Percentiles rank a stretch among this genome's conserved stretches.
phyloP scores from a whole-genome alignment of 768 basidiomycete genomes.

The Mycena capillaripes region DNA sequence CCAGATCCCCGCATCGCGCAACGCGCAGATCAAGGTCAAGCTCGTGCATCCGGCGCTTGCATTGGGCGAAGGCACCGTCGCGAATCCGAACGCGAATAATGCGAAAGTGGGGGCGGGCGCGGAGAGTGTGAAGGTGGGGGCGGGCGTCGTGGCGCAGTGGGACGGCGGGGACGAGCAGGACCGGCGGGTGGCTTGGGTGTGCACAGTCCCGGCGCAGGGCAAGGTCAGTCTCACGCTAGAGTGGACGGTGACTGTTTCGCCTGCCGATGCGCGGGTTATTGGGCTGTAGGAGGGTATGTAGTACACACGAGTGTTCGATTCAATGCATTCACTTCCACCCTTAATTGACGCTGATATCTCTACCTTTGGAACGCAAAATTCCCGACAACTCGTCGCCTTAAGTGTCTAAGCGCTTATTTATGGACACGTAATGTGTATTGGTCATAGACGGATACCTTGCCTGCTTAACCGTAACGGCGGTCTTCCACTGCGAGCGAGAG shows the following conservation, averaged over 20 bases:
- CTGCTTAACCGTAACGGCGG: neutral
- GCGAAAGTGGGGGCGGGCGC: neutral
- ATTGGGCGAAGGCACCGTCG: neutral
- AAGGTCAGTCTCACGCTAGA: conserved; percentile 31
- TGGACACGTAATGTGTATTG: neutral
- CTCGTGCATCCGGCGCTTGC: conserved; percentile 33
- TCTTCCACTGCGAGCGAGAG: neutral
- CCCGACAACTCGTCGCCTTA: too few species aligned
- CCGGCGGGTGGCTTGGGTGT: conserved; percentile 44
- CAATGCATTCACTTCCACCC: too few species aligned
- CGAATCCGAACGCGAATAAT: too few species aligned
- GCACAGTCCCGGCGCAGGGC: neutral
- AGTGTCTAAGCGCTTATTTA: neutral
- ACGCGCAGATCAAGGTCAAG: conserved; percentile 39
- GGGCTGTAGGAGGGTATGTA: conserved; percentile 38
- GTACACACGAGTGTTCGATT: too few species aligned
- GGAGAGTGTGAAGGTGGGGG: conserved; percentile 40
- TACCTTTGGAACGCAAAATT: too few species aligned
- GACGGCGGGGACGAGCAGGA: conserved; percentile 52
- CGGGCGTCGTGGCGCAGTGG: conserved; percentile 54
- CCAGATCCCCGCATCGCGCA: conserved; percentile 55
- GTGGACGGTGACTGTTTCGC: conserved; percentile 52
- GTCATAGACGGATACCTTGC: neutral
- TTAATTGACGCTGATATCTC: too few species aligned
- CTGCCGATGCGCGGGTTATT: conserved; percentile 38